A percentile compares a stretch with the other conserved stretches of the same genome.
phyloP scores from a whole-genome alignment of 768 basidiomycete genomes.

The Neoboletus magnificus region DNA sequence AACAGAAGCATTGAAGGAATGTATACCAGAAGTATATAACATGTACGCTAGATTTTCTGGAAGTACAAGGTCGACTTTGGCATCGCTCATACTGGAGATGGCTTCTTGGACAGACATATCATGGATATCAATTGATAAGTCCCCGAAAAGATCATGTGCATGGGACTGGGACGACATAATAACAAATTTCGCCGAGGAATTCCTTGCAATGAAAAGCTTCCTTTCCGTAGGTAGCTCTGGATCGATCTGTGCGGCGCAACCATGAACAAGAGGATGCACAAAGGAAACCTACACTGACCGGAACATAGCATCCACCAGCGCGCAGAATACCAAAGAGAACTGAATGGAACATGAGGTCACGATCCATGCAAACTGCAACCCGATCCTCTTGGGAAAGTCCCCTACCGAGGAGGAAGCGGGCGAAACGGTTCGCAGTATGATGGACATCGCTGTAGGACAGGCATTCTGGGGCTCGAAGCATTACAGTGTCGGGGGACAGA shows the following conservation, averaged over 20 bases:
- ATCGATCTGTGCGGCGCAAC: slow-evolving; percentile 40
- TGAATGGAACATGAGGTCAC: slow-evolving; percentile 41
- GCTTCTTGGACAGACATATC: slow-evolving; percentile 21
- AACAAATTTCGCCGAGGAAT: slow-evolving; percentile 42
- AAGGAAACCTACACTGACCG: slow-evolving; percentile 32
- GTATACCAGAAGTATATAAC: slow-evolving; percentile 48
- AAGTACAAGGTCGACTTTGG: slow-evolving; percentile 28
- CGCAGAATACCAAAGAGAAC: slow-evolving; percentile 43
- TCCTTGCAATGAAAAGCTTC: slow-evolving; percentile 42
- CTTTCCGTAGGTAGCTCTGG: slow-evolving; percentile 47
- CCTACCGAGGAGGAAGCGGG: slow-evolving; percentile 38
- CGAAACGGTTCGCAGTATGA: slow-evolving; percentile 37
- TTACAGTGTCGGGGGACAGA: slow-evolving; percentile 1
- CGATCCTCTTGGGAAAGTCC: slow-evolving; percentile 39
- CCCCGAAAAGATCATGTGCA: slow-evolving; percentile 16
- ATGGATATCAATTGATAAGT: slow-evolving; percentile 19
- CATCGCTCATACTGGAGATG: slow-evolving; percentile 28
- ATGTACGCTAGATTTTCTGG: slow-evolving; percentile 40
- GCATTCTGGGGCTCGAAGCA: slow-evolving; percentile 1
- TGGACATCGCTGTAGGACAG: slow-evolving; percentile 37
- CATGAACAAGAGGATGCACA: not conserved
- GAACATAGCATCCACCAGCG: slow-evolving; percentile 51
- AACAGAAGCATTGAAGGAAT: not conserved
- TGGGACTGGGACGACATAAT: slow-evolving; percentile 30
- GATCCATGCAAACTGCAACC: slow-evolving; percentile 45